Base-by-base conservation (phyloP, 176 grass and related monocot species). In the Musa acuminata region DNA sequence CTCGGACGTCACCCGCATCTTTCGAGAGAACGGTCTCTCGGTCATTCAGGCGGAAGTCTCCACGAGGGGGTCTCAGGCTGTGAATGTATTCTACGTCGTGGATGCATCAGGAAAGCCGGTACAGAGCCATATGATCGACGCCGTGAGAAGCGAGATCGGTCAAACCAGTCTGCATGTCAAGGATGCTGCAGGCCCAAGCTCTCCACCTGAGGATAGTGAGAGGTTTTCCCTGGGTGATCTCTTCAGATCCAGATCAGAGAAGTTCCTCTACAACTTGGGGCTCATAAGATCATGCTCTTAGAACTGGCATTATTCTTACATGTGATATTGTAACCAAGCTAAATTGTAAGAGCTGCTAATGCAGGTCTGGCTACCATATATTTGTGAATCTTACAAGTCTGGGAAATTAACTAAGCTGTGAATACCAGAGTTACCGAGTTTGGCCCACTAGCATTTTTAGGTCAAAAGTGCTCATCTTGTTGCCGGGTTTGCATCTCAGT, bases 171-270 rank as follows among this genome's bases (percentile, higher is more conserved):
- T 98, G 8, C 80, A 85, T 69, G 89, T 92, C 57, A 81, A 49
- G 64, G 84, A 92, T 52, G 63, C 78, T 29, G 22, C 26, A 51
- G 77, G 68, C 35, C 11, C 64, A 51, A 87, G 19, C 77, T 87
- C 87, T 59, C 80, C 86, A 8, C 25, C 82, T 13, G 22, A 14
- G 16, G 82, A 70, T 52, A 50, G 69, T 19, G 76, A 83, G 11
- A 72, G 86, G 16, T 64, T 84, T 0, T 92, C 92, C 10, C 75
- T 96, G 22, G 83, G 92, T 14, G 92, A 84, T 78, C 85, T 96
- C 87, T 87, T 96, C 78, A 53, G 87, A 79, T 90, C 92, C 9
- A 85, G 92, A 20, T 96, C 92, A 9, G 92, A 96, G 89, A 92
- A 92, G 76, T 90, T 96, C 60, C 85, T 96, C 55, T 92, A 78